Percentiles rank a stretch among this genome's conserved stretches.
Conservation (phyloP, 169 alveolate species). For the Plasmodium knowlesi region DNA sequence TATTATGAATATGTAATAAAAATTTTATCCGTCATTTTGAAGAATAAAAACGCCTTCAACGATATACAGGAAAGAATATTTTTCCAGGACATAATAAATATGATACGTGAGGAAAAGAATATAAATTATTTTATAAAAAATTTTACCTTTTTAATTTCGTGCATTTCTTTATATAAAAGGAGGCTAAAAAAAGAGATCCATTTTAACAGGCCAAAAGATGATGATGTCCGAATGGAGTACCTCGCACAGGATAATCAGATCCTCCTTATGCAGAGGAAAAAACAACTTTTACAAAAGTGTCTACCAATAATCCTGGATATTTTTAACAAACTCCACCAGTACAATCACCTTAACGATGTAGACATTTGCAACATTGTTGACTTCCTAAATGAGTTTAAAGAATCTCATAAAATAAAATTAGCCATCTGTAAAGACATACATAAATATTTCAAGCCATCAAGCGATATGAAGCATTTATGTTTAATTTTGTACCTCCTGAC, state of each 20-base stretch:
- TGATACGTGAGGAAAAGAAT: conserved; percentile 29
- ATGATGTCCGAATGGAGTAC: background rate
- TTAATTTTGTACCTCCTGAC: conserved; percentile 52
- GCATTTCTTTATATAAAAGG: conserved; percentile 69
- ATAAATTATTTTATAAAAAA: conserved; percentile 25
- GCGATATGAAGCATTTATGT: conserved; percentile 51
- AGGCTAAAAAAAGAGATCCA: conserved; percentile 10
- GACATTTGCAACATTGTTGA: conserved; percentile 74
- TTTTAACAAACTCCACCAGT: conserved; percentile 25
- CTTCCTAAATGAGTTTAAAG: conserved; percentile 70
- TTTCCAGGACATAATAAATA: conserved; percentile 34
- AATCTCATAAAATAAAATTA: conserved; percentile 20
- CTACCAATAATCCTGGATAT: conserved; percentile 32
- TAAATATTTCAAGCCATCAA: conserved; percentile 50
- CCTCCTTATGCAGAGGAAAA: background rate
- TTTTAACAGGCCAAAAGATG: background rate
- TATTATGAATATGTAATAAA: conserved; percentile 44
- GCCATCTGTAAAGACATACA: conserved; percentile 24
- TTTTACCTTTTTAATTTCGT: conserved; percentile 72
- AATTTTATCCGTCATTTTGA: conserved; percentile 38
- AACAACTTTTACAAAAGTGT: conserved; percentile 9
- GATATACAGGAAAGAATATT: conserved; percentile 27
- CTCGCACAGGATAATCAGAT: background rate
- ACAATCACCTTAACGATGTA: conserved; percentile 14
- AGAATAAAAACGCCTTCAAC: conserved; percentile 17